Evolutionary conservation across 495 filamentous ascomycete genomes (phyloP), one percentile per base, ranked within the genome.

Genomic region (Mytilinidion resinicola): DNA sequence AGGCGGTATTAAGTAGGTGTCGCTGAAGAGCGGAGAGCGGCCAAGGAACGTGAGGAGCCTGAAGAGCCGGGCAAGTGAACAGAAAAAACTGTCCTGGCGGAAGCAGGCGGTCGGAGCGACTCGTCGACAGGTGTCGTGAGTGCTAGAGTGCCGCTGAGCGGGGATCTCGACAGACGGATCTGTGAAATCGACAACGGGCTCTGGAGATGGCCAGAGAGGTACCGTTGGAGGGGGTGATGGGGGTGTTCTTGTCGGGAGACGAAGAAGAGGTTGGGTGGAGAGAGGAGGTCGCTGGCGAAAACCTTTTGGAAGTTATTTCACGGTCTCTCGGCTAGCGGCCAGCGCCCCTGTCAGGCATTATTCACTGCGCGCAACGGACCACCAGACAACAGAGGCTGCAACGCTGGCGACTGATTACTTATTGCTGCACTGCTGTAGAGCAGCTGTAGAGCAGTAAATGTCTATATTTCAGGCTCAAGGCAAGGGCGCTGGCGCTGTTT

Each of bases 141-240:
- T 20, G 20, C 42, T 46, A 25, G 37, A 50, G 62, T 36, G 56
- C 61, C 57, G 51, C 52, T 21, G 39, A 48, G 41, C 35, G 30
- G 56, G 47, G 62, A 65, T 61, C 59, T 65, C 62, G 44, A 64
- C 57, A 64, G 61, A 57, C 41, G 39, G 34, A 50, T 53, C 58
- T 65, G 58, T 59, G 62, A 65, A 65, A 65, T 61, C 58, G 49
- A 51, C 58, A 39, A 51, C 51, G 47, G 58, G 58, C 58, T 58
- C 55, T 44, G 43, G 62, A 52, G 55, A 53, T 51, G 36, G 5
- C 34, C 44, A 33, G 57, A 60, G 53, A 43, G 55, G 50, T 57
- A 15, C 62, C 58, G 62, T 55, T 59, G 62, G 30, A 34, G 25
- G n/a, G 34, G 50, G 42, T n/a, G 36, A 44, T 55, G 58, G 35